These are phyloP conservation scores for Bidens hawaiensis DNA, from an alignment of 140 eudicot species.

Conservation along the genomic window DNA sequence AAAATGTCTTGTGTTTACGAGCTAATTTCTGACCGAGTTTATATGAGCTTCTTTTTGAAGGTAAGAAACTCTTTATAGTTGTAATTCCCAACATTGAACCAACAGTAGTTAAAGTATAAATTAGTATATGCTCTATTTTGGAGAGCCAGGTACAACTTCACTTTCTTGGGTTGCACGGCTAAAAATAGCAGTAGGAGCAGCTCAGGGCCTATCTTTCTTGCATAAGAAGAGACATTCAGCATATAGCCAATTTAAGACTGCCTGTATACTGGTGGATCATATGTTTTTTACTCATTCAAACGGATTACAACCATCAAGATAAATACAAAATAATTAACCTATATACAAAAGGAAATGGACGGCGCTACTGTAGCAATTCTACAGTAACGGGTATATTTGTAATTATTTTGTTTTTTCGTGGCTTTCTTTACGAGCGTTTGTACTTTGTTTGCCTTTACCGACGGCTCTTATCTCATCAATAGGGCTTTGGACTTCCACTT, in stretches of 20 bases:
- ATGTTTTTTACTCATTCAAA: too few relatives aligned
- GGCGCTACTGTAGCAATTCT: too few relatives aligned
- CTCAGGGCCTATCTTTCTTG: constrained; percentile 29
- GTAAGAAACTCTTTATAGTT: constrained; percentile 4
- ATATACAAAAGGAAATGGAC: too few relatives aligned
- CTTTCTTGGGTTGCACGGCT: constrained; percentile 27
- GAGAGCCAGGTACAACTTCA: constrained; percentile 7
- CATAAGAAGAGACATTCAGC: constrained; percentile 15
- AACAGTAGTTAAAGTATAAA: background rate
- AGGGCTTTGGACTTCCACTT: too few relatives aligned
- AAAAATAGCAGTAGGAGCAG: constrained; percentile 28
- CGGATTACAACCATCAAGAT: too few relatives aligned
- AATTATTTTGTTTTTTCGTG: too few relatives aligned
- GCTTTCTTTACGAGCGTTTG: too few relatives aligned
- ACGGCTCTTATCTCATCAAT: too few relatives aligned
- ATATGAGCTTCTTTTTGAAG: constrained; percentile 13
- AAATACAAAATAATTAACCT: too few relatives aligned
- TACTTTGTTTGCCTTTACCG: too few relatives aligned
- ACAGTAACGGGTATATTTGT: too few relatives aligned
- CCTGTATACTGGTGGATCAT: constrained; percentile 32
- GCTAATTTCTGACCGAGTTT: constrained; percentile 1
- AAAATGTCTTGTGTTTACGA: constrained; percentile 5
- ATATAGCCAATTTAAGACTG: constrained; percentile 15
- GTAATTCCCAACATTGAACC: background rate
- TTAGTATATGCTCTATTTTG: background rate